These are phyloP conservation scores for Colletotrichum sp. DNA, from an alignment of 2,329 filamentous ascomycete genomes.

Conservation along the genomic window DNA sequence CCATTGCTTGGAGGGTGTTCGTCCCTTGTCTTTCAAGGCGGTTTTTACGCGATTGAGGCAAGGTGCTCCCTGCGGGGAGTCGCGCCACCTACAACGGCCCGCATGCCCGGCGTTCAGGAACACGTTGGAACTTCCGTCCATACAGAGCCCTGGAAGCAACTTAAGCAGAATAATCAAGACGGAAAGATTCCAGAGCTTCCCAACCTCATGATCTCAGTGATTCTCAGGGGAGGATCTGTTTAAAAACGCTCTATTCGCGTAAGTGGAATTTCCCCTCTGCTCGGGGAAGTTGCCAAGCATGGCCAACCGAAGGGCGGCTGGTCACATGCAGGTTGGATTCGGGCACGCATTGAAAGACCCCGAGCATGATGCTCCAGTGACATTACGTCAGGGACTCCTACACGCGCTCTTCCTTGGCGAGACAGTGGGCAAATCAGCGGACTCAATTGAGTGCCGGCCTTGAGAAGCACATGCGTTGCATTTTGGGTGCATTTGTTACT, in stretches of 20 bases:
- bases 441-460: neutral
- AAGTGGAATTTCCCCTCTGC: neutral
- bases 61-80: neutral
- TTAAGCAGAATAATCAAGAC: neutral
- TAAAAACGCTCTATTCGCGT: neutral
- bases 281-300: neutral
- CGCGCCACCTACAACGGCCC: constrained; percentile 6
- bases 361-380: neutral
- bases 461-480: neutral
- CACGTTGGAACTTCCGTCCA: neutral
- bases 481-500: neutral
- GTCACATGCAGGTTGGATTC: neutral
- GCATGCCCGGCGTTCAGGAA: neutral
- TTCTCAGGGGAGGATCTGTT: rapidly evolving
- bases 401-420: neutral
- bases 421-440: neutral
- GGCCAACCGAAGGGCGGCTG: too few species aligned
- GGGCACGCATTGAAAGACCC: neutral
- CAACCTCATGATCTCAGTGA: neutral
- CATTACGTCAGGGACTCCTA: neutral
- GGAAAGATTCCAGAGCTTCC: neutral
- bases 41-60: neutral
- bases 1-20: neutral
- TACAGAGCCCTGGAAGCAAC: neutral
- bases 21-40: neutral